A percentile compares a stretch with the other conserved stretches of the same genome.
Evolutionary conservation across 371 early-diverging fungal species (phyloP).

Genomic region (Mucor sp.): DNA sequence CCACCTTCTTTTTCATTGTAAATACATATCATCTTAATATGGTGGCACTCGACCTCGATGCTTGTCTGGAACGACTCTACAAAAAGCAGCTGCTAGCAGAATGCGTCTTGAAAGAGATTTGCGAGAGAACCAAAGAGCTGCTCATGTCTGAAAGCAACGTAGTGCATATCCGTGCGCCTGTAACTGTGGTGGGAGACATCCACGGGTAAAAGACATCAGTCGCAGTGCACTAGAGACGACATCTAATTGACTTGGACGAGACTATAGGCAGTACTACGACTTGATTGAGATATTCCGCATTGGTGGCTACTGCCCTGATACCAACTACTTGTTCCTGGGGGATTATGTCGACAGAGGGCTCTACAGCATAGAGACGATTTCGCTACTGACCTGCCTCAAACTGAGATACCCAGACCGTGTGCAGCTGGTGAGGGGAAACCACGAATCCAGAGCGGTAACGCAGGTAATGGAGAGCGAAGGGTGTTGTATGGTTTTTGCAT

Average conservation of each 20-base stretch:
- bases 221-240: neutral
- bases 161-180: slow-evolving; percentile 83
- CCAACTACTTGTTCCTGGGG: slow-evolving; percentile 96
- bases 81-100: slow-evolving; percentile 85
- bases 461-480: slow-evolving; percentile 53
- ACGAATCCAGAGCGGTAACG: slow-evolving; percentile 92
- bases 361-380: slow-evolving; percentile 94
- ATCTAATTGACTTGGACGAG: neutral
- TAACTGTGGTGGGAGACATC: slow-evolving; percentile 95
- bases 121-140: slow-evolving; percentile 85
- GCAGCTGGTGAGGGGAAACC: slow-evolving; percentile 96
- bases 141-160: slow-evolving; percentile 93
- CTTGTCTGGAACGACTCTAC: slow-evolving; percentile 70
- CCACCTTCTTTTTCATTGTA: slow-evolving; percentile 7
- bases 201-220: slow-evolving; percentile 69
- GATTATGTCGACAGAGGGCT: slow-evolving; percentile 98
- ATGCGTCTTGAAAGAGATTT: slow-evolving; percentile 84
- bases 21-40: slow-evolving; percentile 1
- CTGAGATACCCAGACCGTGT: slow-evolving; percentile 91
- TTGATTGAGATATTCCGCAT: slow-evolving; percentile 94
- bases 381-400: slow-evolving; percentile 87
- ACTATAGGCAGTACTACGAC: slow-evolving; percentile 92
- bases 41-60: slow-evolving; percentile 71
- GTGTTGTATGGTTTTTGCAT: neutral
- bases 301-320: slow-evolving; percentile 90